Evolutionary conservation across 1,284 basidiomycete genomes (phyloP), one percentile per base, ranked within the genome.

Genomic region (Moesziomyces parantarcticus): DNA sequence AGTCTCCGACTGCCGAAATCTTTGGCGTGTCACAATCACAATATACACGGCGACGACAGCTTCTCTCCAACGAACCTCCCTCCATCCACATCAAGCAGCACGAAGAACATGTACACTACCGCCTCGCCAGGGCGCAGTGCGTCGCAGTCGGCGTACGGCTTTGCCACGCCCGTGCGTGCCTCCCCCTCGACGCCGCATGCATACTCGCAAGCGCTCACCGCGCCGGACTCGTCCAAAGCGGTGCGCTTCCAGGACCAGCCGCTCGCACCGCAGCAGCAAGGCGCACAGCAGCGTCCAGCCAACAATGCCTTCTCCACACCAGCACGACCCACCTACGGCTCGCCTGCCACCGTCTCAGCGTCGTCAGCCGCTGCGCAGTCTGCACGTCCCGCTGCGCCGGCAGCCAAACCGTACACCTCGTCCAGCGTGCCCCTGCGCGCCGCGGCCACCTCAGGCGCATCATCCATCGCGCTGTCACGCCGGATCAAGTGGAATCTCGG

Each of bases 171-270:
- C 5, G 50, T 68, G 10, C 58, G 65, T 4, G 51, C 58, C 3
- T 51, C 65, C 54, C 54, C 43, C 46, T 50, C 47, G 42, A 44
- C 40, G 10, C 40, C 2, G 36, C 13, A 20, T 20, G 22, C 60
- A 0, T 61, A 58, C 42, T 61, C 65, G 21, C 65, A 68, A 34
- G 65, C 58, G 14, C 47, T 68, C 43, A 62, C 65, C 4, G 41
- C 58, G 21, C 21, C 53, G 29, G 54, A 48, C 2, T 53, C 62
- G 1, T 50, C 57, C n/a, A 72, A 66, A 53, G 59, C 51, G 16
- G 69, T 72, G 13, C 62, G 69, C 0, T 72, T 72, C 43, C 69
- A 66, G 32, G 51, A 42, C 20, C 69, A 72, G 52, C 63, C 69
- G 13, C 55, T 58, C 1, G 50, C 63, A 0, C 59, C 55, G 18